Conservation (phyloP, 2,329 filamentous ascomycete genomes). For the Immersiporthe knoxdaviesiana region DNA sequence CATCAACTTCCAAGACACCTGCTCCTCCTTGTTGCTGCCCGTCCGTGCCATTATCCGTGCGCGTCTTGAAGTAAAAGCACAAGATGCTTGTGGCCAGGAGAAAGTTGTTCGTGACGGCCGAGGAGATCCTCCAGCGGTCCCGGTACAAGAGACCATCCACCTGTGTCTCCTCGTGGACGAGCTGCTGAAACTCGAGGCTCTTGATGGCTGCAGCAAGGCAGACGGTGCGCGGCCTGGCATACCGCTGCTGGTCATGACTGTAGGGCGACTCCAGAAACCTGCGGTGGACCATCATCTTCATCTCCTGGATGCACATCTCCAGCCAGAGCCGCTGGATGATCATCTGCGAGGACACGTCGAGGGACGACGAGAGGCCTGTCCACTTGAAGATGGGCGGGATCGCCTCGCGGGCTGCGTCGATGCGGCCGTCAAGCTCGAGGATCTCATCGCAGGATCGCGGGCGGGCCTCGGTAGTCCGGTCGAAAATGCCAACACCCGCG, state of each 20-base stretch:
- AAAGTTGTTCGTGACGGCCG: conserved; percentile 50
- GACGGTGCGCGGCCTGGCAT: conserved; percentile 46
- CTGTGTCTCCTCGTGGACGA: conserved; percentile 52
- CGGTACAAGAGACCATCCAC: conserved; percentile 47
- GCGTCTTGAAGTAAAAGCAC: conserved; percentile 46
- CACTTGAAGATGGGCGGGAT: conserved; percentile 32
- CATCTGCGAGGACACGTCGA: conserved; percentile 52
- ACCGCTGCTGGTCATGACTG: conserved; percentile 39
- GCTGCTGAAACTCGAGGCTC: conserved; percentile 52
- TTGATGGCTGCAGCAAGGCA: conserved; percentile 52
- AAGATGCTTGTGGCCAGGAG: conserved; percentile 52
- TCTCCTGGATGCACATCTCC: conserved; percentile 54
- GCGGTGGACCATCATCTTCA: conserved; percentile 57
- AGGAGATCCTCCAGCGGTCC: conserved; percentile 50
- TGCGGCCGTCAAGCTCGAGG: conserved; percentile 32
- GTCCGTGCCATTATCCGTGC: conserved; percentile 1
- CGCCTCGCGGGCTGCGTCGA: conserved; percentile 26
- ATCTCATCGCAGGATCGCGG: conserved; percentile 33
- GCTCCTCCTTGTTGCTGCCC: background rate
- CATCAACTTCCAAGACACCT: background rate
- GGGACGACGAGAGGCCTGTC: conserved; percentile 37
- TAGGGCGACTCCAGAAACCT: conserved; percentile 48
- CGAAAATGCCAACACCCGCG: conserved; percentile 30
- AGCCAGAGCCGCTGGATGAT: conserved; percentile 57
- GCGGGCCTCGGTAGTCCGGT: conserved; percentile 31